Conservation (phyloP, 1,284 basidiomycete species). For the Fistulina hepatica region DNA sequence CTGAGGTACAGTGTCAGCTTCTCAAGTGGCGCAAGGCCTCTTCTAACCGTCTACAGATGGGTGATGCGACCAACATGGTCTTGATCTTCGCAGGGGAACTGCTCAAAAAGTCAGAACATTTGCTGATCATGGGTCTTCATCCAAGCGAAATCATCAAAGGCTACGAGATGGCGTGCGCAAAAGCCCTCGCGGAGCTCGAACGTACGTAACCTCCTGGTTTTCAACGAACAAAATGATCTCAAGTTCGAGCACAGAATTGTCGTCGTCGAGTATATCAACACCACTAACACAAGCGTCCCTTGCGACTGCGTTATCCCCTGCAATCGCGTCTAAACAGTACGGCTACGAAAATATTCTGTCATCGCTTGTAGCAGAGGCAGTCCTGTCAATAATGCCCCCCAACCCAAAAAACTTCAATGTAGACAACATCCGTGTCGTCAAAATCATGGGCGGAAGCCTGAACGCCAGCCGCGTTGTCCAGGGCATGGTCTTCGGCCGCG, state of each 20-base stretch:
- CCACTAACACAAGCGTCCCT: constrained; percentile 77
- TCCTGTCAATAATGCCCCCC: constrained; percentile 80
- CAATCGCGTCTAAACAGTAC: constrained; percentile 96
- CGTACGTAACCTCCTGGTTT: constrained; percentile 42
- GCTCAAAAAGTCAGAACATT: constrained; percentile 86
- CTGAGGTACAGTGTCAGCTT: constrained; percentile 52
- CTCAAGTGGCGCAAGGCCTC: constrained; percentile 6
- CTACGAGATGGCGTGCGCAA: constrained; percentile 88
- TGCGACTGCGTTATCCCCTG: constrained; percentile 74
- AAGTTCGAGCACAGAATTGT: constrained; percentile 38
- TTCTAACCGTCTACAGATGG: constrained; percentile 54
- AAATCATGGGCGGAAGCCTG: constrained; percentile 93
- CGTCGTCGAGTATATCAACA: constrained; percentile 55
- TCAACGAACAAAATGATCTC: constrained; percentile 13
- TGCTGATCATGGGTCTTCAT: constrained; percentile 94
- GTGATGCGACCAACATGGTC: constrained; percentile 93
- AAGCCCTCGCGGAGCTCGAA: constrained; percentile 83
- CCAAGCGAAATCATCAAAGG: constrained; percentile 92
- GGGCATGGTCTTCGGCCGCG: constrained; percentile 97
- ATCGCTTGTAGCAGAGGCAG: constrained; percentile 85
- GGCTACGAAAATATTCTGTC: constrained; percentile 84
- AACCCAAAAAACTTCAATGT: constrained; percentile 92
- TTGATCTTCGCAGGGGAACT: constrained; percentile 94
- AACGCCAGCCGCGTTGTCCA: constrained; percentile 80
- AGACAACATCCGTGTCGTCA: constrained; percentile 96